Conservation (phyloP, 208 protist species). For the Trypanosoma caninum region DNA sequence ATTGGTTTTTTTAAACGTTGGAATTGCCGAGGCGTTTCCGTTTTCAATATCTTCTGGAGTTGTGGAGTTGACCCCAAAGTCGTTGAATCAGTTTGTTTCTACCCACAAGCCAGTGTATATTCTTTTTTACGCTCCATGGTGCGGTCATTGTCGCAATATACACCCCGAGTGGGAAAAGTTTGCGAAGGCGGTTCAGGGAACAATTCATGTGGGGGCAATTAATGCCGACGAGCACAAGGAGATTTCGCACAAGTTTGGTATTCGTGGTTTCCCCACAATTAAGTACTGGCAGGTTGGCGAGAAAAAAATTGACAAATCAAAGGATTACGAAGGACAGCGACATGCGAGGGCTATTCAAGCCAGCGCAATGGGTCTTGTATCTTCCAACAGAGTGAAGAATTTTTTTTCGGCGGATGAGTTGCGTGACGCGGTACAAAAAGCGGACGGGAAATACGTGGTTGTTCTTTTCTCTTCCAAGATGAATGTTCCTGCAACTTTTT, state of each 20-base stretch:
- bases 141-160: slow-evolving; percentile 94
- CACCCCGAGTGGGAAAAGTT: slow-evolving; percentile 87
- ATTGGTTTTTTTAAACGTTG: not conserved
- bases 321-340: slow-evolving; percentile 74
- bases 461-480: slow-evolving; percentile 79
- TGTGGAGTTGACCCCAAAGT: slow-evolving; percentile 64
- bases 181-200: slow-evolving; percentile 66
- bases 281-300: slow-evolving; percentile 83
- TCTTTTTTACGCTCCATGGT: slow-evolving; percentile 96
- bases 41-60: slow-evolving; percentile 60
- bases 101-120: slow-evolving; percentile 89
- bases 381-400: slow-evolving; percentile 29
- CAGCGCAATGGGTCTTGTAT: slow-evolving; percentile 48
- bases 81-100: slow-evolving; percentile 60
- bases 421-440: slow-evolving; percentile 26
- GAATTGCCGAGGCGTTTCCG: slow-evolving; percentile 37
- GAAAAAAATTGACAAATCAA: slow-evolving; percentile 41
- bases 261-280: slow-evolving; percentile 92
- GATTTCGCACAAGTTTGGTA: slow-evolving; percentile 61
- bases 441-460: slow-evolving; percentile 38
- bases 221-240: slow-evolving; percentile 72
- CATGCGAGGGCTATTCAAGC: slow-evolving; percentile 63
- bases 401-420: slow-evolving; percentile 18
- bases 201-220: slow-evolving; percentile 79
- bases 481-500: slow-evolving; percentile 76